phyloP scores from a whole-genome alignment of 257 asterid species.

The Echium plantagineum region DNA sequence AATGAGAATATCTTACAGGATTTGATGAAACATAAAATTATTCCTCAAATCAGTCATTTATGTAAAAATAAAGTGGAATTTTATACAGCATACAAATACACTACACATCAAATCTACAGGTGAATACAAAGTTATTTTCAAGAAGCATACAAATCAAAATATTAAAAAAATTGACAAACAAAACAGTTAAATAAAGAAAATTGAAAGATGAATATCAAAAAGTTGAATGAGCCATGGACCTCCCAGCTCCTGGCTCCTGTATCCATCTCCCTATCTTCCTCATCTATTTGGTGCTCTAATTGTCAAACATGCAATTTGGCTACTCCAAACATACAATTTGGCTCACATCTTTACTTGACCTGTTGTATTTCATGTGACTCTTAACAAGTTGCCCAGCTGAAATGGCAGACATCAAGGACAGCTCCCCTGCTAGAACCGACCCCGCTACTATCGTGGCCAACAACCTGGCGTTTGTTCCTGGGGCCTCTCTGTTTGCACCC shows the following conservation, averaged over 20 bases:
- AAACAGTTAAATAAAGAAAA: no score
- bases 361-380: neutral
- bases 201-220: neutral
- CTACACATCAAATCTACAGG: neutral
- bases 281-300: neutral
- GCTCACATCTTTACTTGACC: neutral
- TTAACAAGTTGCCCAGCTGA: neutral
- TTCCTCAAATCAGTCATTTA: neutral
- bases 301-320: no score
- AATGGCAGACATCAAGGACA: neutral
- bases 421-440: neutral
- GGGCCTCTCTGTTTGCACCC: neutral
- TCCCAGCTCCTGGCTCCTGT: neutral
- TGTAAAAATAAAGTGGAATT: neutral
- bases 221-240: neutral
- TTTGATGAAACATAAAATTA: no score
- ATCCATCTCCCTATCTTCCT: neutral
- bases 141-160: neutral
- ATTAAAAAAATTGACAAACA: no score
- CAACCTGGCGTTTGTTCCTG: neutral
- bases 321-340: neutral
- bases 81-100: neutral
- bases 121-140: no score
- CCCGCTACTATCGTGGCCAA: neutral
- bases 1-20: no score